These are phyloP conservation scores for Tetradesmus obliquus DNA, from an alignment of 139 green algal species.

Conservation along the genomic window DNA sequence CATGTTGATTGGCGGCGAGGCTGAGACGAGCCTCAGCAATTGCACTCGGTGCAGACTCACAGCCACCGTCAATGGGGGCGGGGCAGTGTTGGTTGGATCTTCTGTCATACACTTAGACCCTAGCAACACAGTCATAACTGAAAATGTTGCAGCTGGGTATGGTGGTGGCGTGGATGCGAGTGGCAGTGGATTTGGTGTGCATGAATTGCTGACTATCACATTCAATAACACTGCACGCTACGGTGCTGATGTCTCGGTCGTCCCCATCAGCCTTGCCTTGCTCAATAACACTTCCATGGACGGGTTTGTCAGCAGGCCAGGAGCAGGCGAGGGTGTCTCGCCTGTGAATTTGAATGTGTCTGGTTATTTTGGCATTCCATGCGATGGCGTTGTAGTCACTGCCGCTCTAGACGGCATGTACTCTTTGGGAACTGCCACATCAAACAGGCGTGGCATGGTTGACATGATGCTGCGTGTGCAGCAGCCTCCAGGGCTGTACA, in stretches of 20 bases:
- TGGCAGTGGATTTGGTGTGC: not conserved
- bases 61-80: not conserved
- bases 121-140: not conserved
- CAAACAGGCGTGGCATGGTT: not conserved
- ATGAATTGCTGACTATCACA: not conserved
- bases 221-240: not conserved
- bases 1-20: not conserved
- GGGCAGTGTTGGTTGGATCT: not conserved
- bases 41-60: not conserved
- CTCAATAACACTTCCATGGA: not conserved
- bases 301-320: not conserved
- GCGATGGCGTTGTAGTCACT: not conserved
- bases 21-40: not conserved
- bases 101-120: not conserved
- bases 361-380: not conserved
- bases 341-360: not conserved
- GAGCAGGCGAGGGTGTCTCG: not conserved
- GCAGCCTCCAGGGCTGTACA: not conserved
- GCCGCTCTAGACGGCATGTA: not conserved
- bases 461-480: not conserved
- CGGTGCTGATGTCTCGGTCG: not conserved
- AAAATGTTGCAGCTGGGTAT: not conserved
- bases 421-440: not conserved
- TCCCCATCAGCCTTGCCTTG: not conserved
- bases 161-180: not conserved